Percentiles rank a stretch among this genome's conserved stretches.
phyloP scores from a whole-genome alignment of 257 asterid genomes.

The Ligustrum vulgare region DNA sequence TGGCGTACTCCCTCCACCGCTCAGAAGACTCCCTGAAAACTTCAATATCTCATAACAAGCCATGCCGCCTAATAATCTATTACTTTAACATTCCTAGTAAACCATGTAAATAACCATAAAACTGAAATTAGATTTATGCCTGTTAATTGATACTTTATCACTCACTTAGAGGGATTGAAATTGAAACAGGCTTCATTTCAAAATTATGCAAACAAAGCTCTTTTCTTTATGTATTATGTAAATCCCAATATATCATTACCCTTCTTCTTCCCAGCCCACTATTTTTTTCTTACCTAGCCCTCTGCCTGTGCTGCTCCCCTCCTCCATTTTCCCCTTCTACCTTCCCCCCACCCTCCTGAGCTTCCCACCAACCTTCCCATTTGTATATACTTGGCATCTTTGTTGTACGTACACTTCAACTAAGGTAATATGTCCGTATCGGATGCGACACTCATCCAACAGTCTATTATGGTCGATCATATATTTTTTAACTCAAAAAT shows the following conservation, averaged over 20 bases:
- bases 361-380: background rate
- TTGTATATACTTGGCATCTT: background rate
- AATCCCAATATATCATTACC: too few species aligned
- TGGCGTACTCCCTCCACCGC: slow-evolving; percentile 39
- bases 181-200: background rate
- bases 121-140: background rate
- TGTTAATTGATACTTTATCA: too few species aligned
- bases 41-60: background rate
- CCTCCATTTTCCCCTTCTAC: background rate
- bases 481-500: too few species aligned
- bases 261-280: background rate
- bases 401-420: too few species aligned
- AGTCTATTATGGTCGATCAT: too few species aligned
- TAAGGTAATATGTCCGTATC: too few species aligned
- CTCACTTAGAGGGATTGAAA: background rate
- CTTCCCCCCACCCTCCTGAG: background rate
- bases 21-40: slow-evolving; percentile 35
- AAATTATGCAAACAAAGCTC: background rate
- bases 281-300: background rate
- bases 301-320: background rate
- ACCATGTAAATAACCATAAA: background rate
- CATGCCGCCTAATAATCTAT: background rate
- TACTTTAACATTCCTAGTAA: background rate
- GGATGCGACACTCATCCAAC: too few species aligned
- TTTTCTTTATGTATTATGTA: too few species aligned